Base-by-base conservation (phyloP, 2,329 filamentous ascomycete genomes). In the Talaromyces sp. region DNA sequence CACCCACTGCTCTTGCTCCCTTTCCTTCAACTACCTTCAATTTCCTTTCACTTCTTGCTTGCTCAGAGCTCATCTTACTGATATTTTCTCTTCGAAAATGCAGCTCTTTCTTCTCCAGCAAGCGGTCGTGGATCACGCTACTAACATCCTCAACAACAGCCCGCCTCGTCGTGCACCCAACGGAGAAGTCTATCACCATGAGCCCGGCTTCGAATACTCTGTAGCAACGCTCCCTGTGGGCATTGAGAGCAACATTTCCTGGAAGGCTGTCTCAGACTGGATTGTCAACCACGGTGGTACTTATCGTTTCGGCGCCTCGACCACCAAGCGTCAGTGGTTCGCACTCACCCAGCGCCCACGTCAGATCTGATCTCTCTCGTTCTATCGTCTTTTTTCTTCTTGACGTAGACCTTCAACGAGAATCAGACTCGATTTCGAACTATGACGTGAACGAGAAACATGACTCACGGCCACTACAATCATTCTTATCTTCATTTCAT, bases 271-370 rank as follows among this genome's bases (percentile, higher is more conserved):
- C 21, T 77, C 78, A 1, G 77, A 82, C 33, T 80, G 78, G 61
- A 84, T 87, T 57, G 69, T 66, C 61, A 64, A 70, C 3, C 67
- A 80, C 45, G 81, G 81, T 2, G 82, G 81, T 7, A 79, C 78
- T 2, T 86, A 86, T 65, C 75, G 76, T 35, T 86, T 85, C 64
- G 83, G 82, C 2, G 81, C 83, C 63, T 78, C 82, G 2, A 85
- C 84, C 0, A 84, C 82, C 64, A 84, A 84, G 69, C 84, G 82
- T 71, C 85, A 84, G 71, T 86, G 81, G 79, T 69, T 75, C 15
- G 78, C 84, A 66, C 64, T 80, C 17, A 64, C 39, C 10, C 15
- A 33, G 1, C 48, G 48, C 5, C 15, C 35, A n/a, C 41, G 33
- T 19, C 13, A 21, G 3, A 19, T 37, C 48, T 37, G 22, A 39